Evolutionary conservation across 75 land plant species (phyloP).

Genomic region (Cupressus sempervirens): DNA sequence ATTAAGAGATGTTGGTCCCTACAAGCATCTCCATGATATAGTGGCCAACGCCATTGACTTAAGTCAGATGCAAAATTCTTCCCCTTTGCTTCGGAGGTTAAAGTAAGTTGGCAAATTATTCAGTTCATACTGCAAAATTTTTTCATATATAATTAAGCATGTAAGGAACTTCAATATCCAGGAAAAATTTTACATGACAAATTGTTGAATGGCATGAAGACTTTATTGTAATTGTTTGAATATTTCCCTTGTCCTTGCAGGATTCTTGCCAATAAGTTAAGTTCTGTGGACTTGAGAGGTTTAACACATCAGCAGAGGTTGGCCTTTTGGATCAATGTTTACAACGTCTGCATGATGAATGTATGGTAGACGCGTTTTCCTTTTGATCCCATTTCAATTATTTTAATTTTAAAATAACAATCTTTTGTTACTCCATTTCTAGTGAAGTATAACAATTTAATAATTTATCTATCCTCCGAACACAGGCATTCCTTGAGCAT

Average conservation of each 20-base stretch:
- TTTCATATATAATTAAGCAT: neutral
- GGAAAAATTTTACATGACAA: neutral
- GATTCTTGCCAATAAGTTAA: constrained; percentile 51
- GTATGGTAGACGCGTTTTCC: constrained; percentile 31
- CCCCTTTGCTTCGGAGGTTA: constrained; percentile 36
- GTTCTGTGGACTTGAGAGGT: constrained; percentile 45
- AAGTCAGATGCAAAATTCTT: constrained; percentile 30
- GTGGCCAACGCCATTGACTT: constrained; percentile 38
- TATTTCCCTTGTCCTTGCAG: constrained; percentile 26
- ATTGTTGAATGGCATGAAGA: neutral
- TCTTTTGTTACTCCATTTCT: neutral
- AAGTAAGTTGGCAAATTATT: constrained; percentile 36
- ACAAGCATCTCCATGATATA: constrained; percentile 40
- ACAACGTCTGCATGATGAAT: constrained; percentile 93
- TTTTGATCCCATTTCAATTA: neutral
- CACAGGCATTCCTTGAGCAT: constrained; percentile 88
- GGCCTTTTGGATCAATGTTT: constrained; percentile 89
- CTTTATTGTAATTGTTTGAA: neutral
- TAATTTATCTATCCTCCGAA: neutral
- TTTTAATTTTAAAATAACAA: neutral
- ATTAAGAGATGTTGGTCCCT: constrained; percentile 64
- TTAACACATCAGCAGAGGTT: constrained; percentile 82
- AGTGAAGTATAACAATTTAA: neutral
- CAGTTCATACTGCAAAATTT: neutral
- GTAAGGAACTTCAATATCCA: neutral